Percentiles rank a stretch among this genome's conserved stretches.
Conservation (phyloP, 2,329 filamentous ascomycete species). For the Talaromyces sp. region DNA sequence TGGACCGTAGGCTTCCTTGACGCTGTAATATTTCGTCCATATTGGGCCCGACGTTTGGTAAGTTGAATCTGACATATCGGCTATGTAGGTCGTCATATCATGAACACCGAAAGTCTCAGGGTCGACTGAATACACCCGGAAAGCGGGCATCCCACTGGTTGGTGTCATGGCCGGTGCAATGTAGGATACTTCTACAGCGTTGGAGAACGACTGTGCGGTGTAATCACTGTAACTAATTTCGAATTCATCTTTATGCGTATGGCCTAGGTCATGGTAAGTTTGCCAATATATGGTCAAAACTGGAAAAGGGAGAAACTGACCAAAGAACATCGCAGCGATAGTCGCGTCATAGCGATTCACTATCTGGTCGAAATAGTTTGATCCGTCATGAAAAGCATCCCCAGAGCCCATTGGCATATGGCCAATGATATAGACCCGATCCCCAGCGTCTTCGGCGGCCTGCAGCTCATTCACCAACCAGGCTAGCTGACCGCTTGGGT, state of each 20-base stretch:
- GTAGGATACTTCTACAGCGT: slow-evolving; percentile 49
- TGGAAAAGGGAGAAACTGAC: slow-evolving; percentile 9
- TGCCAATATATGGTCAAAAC: background rate
- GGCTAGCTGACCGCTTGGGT: slow-evolving; percentile 49
- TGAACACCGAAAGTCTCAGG: slow-evolving; percentile 51
- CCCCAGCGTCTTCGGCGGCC: slow-evolving; percentile 47
- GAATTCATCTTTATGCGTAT: slow-evolving; percentile 53
- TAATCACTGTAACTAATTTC: slow-evolving; percentile 51
- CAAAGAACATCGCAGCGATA: slow-evolving; percentile 52
- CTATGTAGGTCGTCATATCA: slow-evolving; percentile 50
- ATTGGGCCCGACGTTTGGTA: slow-evolving; percentile 44
- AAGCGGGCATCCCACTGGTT: slow-evolving; percentile 51
- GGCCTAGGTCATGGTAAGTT: slow-evolving; percentile 19
- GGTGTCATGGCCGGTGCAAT: slow-evolving; percentile 52
- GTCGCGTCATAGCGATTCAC: slow-evolving; percentile 49
- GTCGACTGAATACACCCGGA: slow-evolving; percentile 55
- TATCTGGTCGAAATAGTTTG: slow-evolving; percentile 50
- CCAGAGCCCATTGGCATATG: slow-evolving; percentile 51
- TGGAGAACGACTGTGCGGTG: slow-evolving; percentile 33
- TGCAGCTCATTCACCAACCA: slow-evolving; percentile 52
- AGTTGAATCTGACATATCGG: slow-evolving; percentile 44
- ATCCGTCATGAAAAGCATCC: slow-evolving; percentile 48
- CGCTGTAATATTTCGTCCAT: slow-evolving; percentile 53
- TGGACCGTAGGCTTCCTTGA: slow-evolving; percentile 48
- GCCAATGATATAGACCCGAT: slow-evolving; percentile 53